Conservation (phyloP, 176 grass and related monocot genomes). For the Miscanthus lutarioriparius region DNA sequence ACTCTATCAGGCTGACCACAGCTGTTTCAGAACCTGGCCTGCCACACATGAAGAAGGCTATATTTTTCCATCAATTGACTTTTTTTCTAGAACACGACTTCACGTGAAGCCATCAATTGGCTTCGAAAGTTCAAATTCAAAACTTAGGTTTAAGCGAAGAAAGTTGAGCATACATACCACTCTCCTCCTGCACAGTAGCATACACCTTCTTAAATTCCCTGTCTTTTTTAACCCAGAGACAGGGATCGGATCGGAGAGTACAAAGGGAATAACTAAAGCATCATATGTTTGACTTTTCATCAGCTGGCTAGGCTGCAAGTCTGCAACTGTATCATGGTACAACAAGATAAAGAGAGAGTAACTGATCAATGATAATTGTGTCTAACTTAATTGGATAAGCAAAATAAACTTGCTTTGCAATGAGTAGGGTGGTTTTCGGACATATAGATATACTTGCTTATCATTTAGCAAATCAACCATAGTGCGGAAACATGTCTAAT, state of each 20-base stretch:
- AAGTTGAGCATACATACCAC: not conserved
- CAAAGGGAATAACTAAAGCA: not conserved
- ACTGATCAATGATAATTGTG: not conserved
- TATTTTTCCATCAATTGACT: no score
- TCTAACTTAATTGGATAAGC: not conserved
- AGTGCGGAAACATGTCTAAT: not conserved
- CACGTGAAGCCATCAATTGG: no score
- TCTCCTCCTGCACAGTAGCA: not conserved
- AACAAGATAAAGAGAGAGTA: not conserved
- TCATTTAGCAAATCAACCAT: not conserved
- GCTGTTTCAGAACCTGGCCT: not conserved
- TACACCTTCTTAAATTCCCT: not conserved
- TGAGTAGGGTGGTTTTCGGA: not conserved
- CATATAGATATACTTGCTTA: not conserved
- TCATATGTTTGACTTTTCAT: not conserved
- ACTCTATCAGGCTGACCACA: not conserved
- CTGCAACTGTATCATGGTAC: not conserved
- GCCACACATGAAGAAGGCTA: not conserved
- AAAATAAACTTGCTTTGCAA: not conserved
- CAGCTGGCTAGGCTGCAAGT: not conserved
- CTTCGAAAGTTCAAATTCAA: not conserved
- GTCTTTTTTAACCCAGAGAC: not conserved
- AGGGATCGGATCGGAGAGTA: not conserved
- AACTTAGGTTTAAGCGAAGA: not conserved
- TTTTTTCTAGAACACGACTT: no score